phyloP scores from a whole-genome alignment of 2,329 filamentous ascomycete genomes.

The Venturia oleaginea region DNA sequence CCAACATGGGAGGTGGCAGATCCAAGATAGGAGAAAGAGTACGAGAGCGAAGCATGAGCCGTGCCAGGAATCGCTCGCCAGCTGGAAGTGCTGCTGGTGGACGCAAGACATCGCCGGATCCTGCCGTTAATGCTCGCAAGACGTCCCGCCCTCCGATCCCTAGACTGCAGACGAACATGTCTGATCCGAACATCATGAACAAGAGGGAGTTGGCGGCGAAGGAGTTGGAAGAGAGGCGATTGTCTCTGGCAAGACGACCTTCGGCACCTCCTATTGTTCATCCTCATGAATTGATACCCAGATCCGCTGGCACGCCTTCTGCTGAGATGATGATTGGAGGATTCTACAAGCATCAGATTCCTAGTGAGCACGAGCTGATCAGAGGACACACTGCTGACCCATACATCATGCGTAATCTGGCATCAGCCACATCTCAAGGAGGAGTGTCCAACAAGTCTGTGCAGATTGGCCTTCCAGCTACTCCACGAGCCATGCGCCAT shows the following conservation, averaged over 20 bases:
- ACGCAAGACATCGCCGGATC: constrained; percentile 10
- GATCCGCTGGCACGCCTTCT: constrained; percentile 10
- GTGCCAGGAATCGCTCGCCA: constrained; percentile 4
- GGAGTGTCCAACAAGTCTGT: constrained; percentile 19
- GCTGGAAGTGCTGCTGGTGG: constrained; percentile 2
- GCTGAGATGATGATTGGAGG: constrained; percentile 19
- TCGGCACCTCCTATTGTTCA: constrained; percentile 73
- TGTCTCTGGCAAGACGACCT: constrained; percentile 71
- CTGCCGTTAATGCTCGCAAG: constrained; percentile 20
- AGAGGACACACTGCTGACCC: constrained; percentile 61
- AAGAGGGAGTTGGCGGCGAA: constrained; percentile 48
- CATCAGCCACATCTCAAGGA: constrained; percentile 4
- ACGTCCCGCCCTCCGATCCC: constrained; percentile 15
- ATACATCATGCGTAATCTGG: constrained; percentile 26
- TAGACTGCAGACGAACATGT: constrained; percentile 18
- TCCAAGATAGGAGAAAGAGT: constrained; percentile 13
- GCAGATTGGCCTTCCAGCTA: constrained; percentile 74
- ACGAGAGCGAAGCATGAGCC: constrained; percentile 12
- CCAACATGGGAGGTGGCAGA: constrained; percentile 8
- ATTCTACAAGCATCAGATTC: constrained; percentile 11
- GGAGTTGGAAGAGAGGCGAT: constrained; percentile 79
- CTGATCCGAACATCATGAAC: constrained; percentile 20
- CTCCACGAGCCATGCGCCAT: constrained; percentile 82
- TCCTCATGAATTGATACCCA: constrained; percentile 44
- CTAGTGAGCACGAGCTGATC: constrained; percentile 30